These are phyloP conservation scores for Massariosphaeria phaeospora DNA, from an alignment of 495 filamentous ascomycete species.

Conservation along the genomic window DNA sequence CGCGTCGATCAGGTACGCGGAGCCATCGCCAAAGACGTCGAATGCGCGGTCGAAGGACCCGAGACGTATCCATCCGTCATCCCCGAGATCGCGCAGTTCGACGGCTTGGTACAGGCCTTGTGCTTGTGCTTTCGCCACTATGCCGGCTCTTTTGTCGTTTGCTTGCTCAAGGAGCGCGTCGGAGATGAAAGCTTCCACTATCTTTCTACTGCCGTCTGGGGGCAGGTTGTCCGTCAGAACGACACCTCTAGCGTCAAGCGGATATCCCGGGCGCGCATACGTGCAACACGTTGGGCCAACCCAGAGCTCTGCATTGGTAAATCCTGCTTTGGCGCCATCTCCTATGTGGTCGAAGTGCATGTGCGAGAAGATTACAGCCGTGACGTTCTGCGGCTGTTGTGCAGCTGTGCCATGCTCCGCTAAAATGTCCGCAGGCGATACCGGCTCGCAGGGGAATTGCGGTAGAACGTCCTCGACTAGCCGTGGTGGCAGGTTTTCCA, in stretches of 20 bases:
- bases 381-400: constrained; percentile 20
- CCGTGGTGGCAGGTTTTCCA: constrained; percentile 16
- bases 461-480: constrained; percentile 15
- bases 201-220: constrained; percentile 12
- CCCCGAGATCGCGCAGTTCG: not conserved
- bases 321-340: constrained; percentile 17
- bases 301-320: constrained; percentile 17
- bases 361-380: constrained; percentile 17
- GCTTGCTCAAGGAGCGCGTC: not conserved
- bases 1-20: constrained; percentile 14
- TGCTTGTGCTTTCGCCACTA: constrained; percentile 4
- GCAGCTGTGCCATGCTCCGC: constrained; percentile 1
- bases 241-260: constrained; percentile 1
- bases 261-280: constrained; percentile 27
- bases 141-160: constrained; percentile 10
- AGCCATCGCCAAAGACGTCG: constrained; percentile 22
- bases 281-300: constrained; percentile 16
- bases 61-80: constrained; percentile 10
- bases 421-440: constrained; percentile 4
- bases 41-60: constrained; percentile 13
- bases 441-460: constrained; percentile 2
- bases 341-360: constrained; percentile 28
- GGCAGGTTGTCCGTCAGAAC: constrained; percentile 8
- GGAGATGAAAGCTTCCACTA: constrained; percentile 14
- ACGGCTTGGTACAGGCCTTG: constrained; percentile 23